Evolutionary conservation across 768 basidiomycete genomes (phyloP).

Genomic region (Boletellus emodensis): DNA sequence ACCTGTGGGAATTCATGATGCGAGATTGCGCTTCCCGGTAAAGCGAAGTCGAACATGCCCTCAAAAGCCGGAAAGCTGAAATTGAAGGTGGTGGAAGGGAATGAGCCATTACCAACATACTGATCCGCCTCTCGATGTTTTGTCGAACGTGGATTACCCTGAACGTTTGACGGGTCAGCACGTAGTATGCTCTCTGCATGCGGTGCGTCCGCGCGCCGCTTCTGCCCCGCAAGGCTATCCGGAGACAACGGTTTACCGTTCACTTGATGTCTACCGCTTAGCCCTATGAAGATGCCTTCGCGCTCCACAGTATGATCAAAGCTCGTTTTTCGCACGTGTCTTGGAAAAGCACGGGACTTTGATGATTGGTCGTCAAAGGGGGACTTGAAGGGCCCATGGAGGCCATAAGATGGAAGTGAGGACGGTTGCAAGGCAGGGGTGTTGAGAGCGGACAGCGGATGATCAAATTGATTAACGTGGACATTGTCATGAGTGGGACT

Average conservation of each 20-base stretch:
- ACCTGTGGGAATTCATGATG: slow-evolving; percentile 36
- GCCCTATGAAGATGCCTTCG: slow-evolving; percentile 54
- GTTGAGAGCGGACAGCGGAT: slow-evolving; percentile 39
- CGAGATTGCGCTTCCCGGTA: slow-evolving; percentile 30
- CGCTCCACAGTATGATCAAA: slow-evolving; percentile 88
- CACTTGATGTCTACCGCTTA: slow-evolving; percentile 73
- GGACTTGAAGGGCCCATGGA: slow-evolving; percentile 51
- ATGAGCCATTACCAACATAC: slow-evolving; percentile 43
- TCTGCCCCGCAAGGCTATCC: slow-evolving; percentile 63
- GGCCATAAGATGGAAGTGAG: slow-evolving; percentile 68
- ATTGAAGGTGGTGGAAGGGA: slow-evolving; percentile 68
- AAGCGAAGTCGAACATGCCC: slow-evolving; percentile 52
- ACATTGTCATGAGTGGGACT: slow-evolving; percentile 28
- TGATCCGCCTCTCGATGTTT: slow-evolving; percentile 37
- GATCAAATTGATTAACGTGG: slow-evolving; percentile 35
- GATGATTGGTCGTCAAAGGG: slow-evolving; percentile 31
- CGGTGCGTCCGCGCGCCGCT: slow-evolving; percentile 78
- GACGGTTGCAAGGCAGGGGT: slow-evolving; percentile 59
- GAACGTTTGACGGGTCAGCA: slow-evolving; percentile 64
- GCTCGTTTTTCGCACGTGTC: slow-evolving; percentile 89
- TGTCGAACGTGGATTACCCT: slow-evolving; percentile 31
- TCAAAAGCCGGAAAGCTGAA: slow-evolving; percentile 71
- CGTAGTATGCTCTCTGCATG: slow-evolving; percentile 78
- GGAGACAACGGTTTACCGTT: slow-evolving; percentile 70
- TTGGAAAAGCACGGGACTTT: slow-evolving; percentile 61